Percentiles rank a stretch among this genome's conserved stretches.
phyloP scores from a whole-genome alignment of 2,329 filamentous ascomycete species.

The Endothia cerciana region DNA sequence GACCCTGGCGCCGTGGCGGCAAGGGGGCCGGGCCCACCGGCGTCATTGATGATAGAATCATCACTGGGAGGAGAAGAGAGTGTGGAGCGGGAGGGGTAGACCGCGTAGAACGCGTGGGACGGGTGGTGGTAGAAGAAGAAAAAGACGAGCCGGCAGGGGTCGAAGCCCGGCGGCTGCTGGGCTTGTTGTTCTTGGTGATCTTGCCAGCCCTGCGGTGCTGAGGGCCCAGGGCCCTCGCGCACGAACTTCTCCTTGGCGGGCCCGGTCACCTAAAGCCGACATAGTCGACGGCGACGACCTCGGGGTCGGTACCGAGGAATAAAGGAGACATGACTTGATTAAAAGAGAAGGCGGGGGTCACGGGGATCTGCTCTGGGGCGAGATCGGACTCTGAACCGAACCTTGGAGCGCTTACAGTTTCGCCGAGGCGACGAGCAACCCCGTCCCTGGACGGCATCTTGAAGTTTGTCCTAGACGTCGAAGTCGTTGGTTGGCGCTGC shows the following conservation, averaged over 20 bases:
- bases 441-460: conserved; percentile 38
- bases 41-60: background rate
- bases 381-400: conserved; percentile 15
- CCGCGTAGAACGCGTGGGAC: conserved; percentile 6
- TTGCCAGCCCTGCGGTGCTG: conserved; percentile 9
- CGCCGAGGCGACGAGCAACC: conserved; percentile 53
- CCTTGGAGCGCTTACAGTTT: conserved; percentile 44
- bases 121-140: background rate
- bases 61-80: background rate
- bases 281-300: background rate
- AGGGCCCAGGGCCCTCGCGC: conserved; percentile 18
- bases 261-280: too few species aligned
- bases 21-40: conserved; percentile 10
- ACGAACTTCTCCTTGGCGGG: conserved; percentile 1
- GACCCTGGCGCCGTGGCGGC: conserved; percentile 16
- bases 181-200: conserved; percentile 15
- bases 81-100: background rate
- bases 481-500: too few species aligned
- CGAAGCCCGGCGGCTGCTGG: conserved; percentile 1
- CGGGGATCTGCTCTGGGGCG: conserved; percentile 26
- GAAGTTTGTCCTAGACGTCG: conserved; percentile 6
- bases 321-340: background rate
- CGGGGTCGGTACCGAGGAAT: background rate
- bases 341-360: conserved; percentile 21
- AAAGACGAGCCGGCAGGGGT: conserved; percentile 11